These are phyloP conservation scores for Arachis stenosperma DNA, from an alignment of 306 rosid genomes.

Conservation along the genomic window DNA sequence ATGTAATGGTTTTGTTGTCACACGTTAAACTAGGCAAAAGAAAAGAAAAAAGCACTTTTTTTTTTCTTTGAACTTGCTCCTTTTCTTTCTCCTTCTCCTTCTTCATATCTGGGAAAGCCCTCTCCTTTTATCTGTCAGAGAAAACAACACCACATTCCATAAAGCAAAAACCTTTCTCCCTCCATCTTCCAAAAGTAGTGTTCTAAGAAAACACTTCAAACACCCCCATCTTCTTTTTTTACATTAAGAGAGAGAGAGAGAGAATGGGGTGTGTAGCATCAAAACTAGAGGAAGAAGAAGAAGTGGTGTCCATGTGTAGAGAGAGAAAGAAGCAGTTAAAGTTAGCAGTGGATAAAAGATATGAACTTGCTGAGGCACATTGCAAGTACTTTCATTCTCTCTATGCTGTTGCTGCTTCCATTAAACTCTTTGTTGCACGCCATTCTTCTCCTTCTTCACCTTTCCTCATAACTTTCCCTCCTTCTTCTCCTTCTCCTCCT, in stretches of 20 bases:
- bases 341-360: slow-evolving; percentile 82
- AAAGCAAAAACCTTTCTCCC: slow-evolving; percentile 51
- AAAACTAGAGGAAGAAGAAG: slow-evolving; percentile 91
- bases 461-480: slow-evolving; percentile 87
- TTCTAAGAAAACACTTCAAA: not conserved
- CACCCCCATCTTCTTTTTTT: not conserved
- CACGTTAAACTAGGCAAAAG: slow-evolving; percentile 27
- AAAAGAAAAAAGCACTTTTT: slow-evolving; percentile 47
- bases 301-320: slow-evolving; percentile 76
- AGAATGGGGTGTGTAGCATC: slow-evolving; percentile 94
- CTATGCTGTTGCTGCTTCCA: slow-evolving; percentile 77
- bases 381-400: slow-evolving; percentile 78
- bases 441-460: slow-evolving; percentile 85
- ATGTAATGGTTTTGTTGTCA: slow-evolving; percentile 30
- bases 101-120: slow-evolving; percentile 42
- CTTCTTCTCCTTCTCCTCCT: slow-evolving; percentile 56
- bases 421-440: slow-evolving; percentile 81
- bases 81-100: slow-evolving; percentile 33
- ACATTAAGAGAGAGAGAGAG: not conserved
- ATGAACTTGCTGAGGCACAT: slow-evolving; percentile 88
- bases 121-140: slow-evolving; percentile 51
- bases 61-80: slow-evolving; percentile 11
- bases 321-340: slow-evolving; percentile 83
- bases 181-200: slow-evolving; percentile 38
- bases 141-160: slow-evolving; percentile 51